These are phyloP conservation scores for Coleophoma cylindrospora DNA, from an alignment of 2,329 filamentous ascomycete species.

Conservation along the genomic window DNA sequence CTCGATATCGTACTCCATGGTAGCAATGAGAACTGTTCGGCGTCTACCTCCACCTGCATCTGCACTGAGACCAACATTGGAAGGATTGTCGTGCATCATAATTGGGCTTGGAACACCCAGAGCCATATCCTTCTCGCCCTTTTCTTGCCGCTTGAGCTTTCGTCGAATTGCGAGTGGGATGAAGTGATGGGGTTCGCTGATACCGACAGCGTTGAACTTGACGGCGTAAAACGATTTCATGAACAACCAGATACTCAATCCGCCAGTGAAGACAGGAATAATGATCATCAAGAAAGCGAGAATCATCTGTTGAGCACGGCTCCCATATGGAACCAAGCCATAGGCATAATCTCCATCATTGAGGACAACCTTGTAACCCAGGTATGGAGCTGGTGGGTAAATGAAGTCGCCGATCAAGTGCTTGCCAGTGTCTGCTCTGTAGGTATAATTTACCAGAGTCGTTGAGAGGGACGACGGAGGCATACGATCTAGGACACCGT, in stretches of 20 bases:
- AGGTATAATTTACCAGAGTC: conserved; percentile 53
- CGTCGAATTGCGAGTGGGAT: background rate
- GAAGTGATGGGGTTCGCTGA: conserved; percentile 17
- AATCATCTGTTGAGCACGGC: conserved; percentile 35
- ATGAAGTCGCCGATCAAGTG: background rate
- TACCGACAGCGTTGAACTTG: conserved; percentile 54
- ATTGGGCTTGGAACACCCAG: background rate
- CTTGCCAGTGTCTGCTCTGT: conserved; percentile 9
- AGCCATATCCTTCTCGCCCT: background rate
- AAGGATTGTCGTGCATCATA: conserved; percentile 1
- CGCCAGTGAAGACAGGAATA: conserved; percentile 44
- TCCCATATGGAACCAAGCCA: background rate
- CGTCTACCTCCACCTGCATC: conserved; percentile 11
- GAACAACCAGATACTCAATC: conserved; percentile 46
- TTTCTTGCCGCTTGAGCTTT: conserved; percentile 11
- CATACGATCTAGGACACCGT: conserved; percentile 55
- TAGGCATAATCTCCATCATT: conserved; percentile 28
- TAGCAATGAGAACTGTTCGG: conserved; percentile 57
- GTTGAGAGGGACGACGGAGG: conserved; percentile 50
- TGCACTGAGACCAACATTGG: background rate
- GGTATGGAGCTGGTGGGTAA: conserved; percentile 44
- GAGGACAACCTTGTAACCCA: conserved; percentile 48
- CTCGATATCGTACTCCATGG: conserved; percentile 67
- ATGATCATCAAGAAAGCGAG: conserved; percentile 48
- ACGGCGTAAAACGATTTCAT: conserved; percentile 45